These are phyloP conservation scores for Leishmania major DNA, from an alignment of 208 protist genomes.

Conservation along the genomic window DNA sequence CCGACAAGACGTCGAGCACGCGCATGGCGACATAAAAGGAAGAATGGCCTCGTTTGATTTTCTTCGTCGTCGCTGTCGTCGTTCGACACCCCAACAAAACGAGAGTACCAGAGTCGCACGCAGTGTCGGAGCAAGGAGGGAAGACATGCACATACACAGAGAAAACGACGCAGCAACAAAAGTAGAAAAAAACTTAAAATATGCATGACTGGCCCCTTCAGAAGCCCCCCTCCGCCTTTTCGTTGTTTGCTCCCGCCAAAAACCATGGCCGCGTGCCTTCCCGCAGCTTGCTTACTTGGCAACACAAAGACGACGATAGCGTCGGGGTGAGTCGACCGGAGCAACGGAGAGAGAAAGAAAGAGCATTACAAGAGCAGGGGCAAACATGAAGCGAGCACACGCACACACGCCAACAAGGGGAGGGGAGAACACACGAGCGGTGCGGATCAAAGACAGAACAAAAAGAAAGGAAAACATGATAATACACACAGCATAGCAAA, in stretches of 20 bases:
- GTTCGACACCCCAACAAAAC: neutral
- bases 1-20: neutral
- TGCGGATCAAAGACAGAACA: neutral
- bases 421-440: neutral
- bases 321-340: neutral
- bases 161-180: neutral
- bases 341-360: neutral
- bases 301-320: neutral
- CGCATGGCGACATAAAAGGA: neutral
- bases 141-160: neutral
- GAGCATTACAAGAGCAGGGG: neutral
- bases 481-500: neutral
- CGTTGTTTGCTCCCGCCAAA: neutral
- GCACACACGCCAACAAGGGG: neutral
- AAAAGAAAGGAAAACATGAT: neutral
- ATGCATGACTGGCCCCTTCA: neutral
- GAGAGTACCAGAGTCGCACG: neutral
- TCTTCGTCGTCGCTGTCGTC: no score
- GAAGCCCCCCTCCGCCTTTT: neutral
- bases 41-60: neutral
- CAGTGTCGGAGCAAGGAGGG: neutral
- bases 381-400: neutral
- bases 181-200: neutral
- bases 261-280: neutral
- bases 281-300: neutral